Evolutionary conservation across 805 yeast species (phyloP).

Genomic region (Metschnikowia kofuensis): DNA sequence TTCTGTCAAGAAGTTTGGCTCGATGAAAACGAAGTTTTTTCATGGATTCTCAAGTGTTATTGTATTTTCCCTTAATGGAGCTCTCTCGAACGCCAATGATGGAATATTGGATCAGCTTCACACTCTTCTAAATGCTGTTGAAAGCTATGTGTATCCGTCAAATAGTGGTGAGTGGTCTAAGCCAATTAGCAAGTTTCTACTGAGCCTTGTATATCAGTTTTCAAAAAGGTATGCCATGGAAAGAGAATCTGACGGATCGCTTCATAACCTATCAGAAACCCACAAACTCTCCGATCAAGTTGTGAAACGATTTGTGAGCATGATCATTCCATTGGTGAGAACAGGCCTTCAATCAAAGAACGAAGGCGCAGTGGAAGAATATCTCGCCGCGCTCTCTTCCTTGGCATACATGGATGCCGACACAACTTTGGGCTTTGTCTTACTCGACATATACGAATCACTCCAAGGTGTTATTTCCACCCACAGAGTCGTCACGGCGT

Average conservation of each 20-base stretch:
- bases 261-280: conserved; percentile 24
- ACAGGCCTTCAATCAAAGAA: conserved; percentile 80
- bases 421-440: conserved; percentile 48
- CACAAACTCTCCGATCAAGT: conserved; percentile 35
- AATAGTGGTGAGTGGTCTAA: conserved; percentile 87
- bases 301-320: conserved; percentile 43
- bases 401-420: conserved; percentile 62
- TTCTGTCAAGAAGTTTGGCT: conserved; percentile 46
- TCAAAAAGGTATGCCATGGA: conserved; percentile 59
- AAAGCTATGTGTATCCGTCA: conserved; percentile 88
- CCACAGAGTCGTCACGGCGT: conserved; percentile 73
- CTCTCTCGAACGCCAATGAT: conserved; percentile 33
- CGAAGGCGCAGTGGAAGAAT: conserved; percentile 50
- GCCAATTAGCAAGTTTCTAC: conserved; percentile 62
- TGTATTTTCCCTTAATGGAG: conserved; percentile 60
- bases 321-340: conserved; percentile 54
- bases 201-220: conserved; percentile 55
- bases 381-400: conserved; percentile 57
- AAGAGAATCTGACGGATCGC: conserved; percentile 29
- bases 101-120: conserved; percentile 53
- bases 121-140: conserved; percentile 62
- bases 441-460: conserved; percentile 76
- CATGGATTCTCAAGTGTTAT: conserved; percentile 46
- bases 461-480: conserved; percentile 67
- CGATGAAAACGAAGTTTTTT: conserved; percentile 38